These are phyloP conservation scores for Solanum microdontum DNA, from an alignment of 257 asterid genomes.

Conservation along the genomic window DNA sequence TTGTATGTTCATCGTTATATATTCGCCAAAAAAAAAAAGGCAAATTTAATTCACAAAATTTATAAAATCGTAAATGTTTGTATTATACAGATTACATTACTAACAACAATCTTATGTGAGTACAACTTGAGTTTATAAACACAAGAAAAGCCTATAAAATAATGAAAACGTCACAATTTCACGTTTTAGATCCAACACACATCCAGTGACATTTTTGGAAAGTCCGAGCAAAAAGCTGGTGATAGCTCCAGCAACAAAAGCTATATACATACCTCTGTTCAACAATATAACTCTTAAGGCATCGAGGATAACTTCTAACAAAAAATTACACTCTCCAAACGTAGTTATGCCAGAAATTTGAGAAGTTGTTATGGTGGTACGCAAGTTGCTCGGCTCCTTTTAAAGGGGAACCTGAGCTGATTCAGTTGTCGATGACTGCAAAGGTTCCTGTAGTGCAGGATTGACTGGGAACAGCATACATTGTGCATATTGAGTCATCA, in stretches of 20 bases:
- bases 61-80: neutral
- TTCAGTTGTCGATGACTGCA: constrained; percentile 12
- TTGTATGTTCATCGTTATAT: neutral
- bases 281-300: neutral
- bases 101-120: neutral
- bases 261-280: neutral
- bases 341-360: neutral
- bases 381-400: neutral
- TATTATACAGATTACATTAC: neutral
- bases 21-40: neutral
- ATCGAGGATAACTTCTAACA: neutral
- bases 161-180: neutral
- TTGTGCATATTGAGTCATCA: constrained; percentile 88
- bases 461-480: constrained; percentile 73
- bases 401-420: constrained; percentile 32
- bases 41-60: neutral
- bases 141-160: neutral
- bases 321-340: neutral
- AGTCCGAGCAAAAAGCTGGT: neutral
- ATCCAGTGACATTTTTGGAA: neutral
- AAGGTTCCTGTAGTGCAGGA: constrained; percentile 68
- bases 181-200: neutral
- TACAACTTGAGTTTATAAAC: neutral
- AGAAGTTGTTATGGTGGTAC: neutral
- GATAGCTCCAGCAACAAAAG: neutral